Conservation (phyloP, 192 early-diverging fungal genomes). For the Linderina pennispora region DNA sequence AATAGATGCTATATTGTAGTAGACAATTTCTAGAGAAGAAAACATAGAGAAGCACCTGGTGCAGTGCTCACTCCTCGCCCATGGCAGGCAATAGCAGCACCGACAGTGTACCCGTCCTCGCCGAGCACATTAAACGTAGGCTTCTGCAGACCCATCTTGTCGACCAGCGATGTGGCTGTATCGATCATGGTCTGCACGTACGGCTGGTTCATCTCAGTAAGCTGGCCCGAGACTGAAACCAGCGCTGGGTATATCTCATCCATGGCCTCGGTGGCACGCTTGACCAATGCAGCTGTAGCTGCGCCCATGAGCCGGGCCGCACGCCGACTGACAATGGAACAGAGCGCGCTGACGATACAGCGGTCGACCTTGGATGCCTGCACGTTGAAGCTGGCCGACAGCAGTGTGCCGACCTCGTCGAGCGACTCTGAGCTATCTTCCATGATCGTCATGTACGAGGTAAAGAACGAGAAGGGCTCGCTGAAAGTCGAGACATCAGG, state of each 20-base stretch:
- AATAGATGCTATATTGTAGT: constrained; percentile 5
- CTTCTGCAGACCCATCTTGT: constrained; percentile 1
- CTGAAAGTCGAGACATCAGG: constrained; percentile 48
- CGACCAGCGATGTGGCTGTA: constrained; percentile 9
- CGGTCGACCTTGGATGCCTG: constrained; percentile 67
- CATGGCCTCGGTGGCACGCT: constrained; percentile 16
- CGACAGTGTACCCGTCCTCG: constrained; percentile 35
- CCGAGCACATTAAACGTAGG: constrained; percentile 27
- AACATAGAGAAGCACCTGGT: not conserved
- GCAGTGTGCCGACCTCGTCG: constrained; percentile 55
- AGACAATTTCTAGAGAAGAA: not conserved
- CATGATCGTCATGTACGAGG: constrained; percentile 70
- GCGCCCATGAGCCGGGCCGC: constrained; percentile 75
- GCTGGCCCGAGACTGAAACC: constrained; percentile 35
- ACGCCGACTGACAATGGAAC: constrained; percentile 75
- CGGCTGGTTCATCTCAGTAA: constrained; percentile 45
- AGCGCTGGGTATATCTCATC: constrained; percentile 6
- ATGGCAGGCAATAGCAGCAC: constrained; percentile 26
- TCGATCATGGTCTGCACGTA: constrained; percentile 26
- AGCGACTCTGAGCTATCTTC: constrained; percentile 63
- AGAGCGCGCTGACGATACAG: constrained; percentile 72
- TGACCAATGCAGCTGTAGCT: constrained; percentile 51
- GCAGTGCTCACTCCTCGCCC: constrained; percentile 15
- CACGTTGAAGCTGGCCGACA: constrained; percentile 65
- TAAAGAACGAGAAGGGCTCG: constrained; percentile 66